These are phyloP conservation scores for Ceratocystiopsis minuta DNA, from an alignment of 2,329 filamentous ascomycete species.

Conservation along the genomic window DNA sequence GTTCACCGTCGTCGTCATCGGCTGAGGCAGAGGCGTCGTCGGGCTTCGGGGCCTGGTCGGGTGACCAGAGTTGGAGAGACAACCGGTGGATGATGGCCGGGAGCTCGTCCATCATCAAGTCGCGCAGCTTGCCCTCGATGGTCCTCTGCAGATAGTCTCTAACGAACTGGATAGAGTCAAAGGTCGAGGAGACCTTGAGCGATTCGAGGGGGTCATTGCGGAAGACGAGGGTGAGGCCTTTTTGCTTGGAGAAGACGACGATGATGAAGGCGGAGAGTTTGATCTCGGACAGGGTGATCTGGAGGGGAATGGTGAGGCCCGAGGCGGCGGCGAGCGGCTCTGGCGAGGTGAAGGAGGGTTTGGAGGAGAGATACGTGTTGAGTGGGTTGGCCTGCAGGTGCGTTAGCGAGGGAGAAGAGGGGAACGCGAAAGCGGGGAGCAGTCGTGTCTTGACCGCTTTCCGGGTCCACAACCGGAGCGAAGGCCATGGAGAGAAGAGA, in stretches of 20 bases:
- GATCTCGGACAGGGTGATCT: constrained; percentile 91
- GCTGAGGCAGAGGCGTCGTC: constrained; percentile 36
- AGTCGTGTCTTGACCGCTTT: not conserved
- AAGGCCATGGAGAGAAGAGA: not conserved
- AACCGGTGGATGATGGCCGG: constrained; percentile 91
- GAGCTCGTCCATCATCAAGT: constrained; percentile 93
- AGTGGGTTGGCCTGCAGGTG: constrained; percentile 63
- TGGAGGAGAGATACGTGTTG: constrained; percentile 85
- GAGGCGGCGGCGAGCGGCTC: constrained; percentile 80
- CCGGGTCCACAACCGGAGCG: too few relatives aligned
- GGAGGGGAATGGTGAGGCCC: constrained; percentile 88
- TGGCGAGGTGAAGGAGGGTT: constrained; percentile 82
- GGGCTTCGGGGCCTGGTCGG: constrained; percentile 59
- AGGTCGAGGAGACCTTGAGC: constrained; percentile 94
- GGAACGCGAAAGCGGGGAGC: constrained; percentile 11
- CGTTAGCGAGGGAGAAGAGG: constrained; percentile 24
- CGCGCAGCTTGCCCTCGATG: constrained; percentile 82
- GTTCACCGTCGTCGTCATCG: constrained; percentile 32
- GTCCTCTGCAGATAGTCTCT: constrained; percentile 91
- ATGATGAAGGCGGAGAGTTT: constrained; percentile 95
- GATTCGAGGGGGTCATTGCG: constrained; percentile 96
- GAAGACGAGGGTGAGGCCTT: constrained; percentile 90
- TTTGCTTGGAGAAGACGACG: constrained; percentile 91
- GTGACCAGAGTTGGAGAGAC: constrained; percentile 75
- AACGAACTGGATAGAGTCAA: constrained; percentile 97